Conservation (phyloP, 352 stramenopile species). For the Phytophthora rubi region DNA sequence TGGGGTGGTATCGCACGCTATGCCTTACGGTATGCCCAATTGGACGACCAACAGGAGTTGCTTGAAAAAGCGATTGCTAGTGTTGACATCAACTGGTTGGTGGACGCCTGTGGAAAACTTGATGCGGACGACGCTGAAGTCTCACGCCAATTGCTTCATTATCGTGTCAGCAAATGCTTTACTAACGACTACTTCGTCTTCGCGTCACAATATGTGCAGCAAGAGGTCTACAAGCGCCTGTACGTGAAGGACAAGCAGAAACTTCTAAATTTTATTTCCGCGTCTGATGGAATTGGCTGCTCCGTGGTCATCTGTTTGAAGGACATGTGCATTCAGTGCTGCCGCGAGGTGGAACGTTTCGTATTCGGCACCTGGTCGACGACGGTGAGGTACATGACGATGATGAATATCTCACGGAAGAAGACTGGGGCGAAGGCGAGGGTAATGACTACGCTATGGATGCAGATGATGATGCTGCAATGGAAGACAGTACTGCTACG, state of each 20-base stretch:
- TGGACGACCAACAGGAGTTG: background rate
- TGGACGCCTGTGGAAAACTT: conserved; percentile 13
- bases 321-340: conserved; percentile 1
- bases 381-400: background rate
- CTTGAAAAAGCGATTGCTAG: conserved; percentile 11
- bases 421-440: background rate
- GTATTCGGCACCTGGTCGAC: background rate
- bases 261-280: conserved; percentile 5
- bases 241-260: conserved; percentile 7
- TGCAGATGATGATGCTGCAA: background rate
- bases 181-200: conserved; percentile 13
- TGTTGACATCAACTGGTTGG: conserved; percentile 18
- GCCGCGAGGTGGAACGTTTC: conserved; percentile 5
- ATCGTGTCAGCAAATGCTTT: conserved; percentile 12
- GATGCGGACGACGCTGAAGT: conserved; percentile 9
- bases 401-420: background rate
- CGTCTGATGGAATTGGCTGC: conserved; percentile 2
- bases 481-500: too few species aligned
- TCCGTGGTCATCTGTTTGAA: conserved; percentile 6
- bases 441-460: background rate
- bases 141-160: conserved; percentile 19
- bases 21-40: conserved; percentile 3
- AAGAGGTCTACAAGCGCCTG: conserved; percentile 14
- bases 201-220: conserved; percentile 14
- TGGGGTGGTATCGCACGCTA: conserved; percentile 3